Evolutionary conservation across 176 grass and related monocot species (phyloP).

Genomic region (Luzula sylvatica): DNA sequence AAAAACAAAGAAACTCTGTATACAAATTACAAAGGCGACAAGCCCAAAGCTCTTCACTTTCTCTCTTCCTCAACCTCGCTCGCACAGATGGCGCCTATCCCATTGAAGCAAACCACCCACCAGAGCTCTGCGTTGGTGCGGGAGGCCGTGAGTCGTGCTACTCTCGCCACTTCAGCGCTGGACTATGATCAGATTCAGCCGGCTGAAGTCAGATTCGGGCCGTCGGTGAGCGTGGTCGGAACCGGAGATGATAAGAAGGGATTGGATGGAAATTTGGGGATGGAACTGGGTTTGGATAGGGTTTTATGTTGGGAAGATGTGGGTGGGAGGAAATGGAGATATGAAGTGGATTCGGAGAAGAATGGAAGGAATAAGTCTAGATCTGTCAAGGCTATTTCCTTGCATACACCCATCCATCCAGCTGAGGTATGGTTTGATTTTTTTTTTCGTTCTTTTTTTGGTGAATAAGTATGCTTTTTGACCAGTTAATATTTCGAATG

Average conservation of each 20-base stretch:
- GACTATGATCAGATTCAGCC: conserved; percentile 40
- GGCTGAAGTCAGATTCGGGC: conserved; percentile 52
- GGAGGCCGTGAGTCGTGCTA: conserved; percentile 43
- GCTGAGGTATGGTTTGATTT: conserved; percentile 48
- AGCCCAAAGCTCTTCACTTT: conserved; percentile 3
- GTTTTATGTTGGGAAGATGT: conserved; percentile 90
- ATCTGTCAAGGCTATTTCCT: conserved; percentile 48
- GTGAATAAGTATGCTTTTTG: neutral
- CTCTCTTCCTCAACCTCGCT: neutral
- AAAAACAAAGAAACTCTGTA: neutral
- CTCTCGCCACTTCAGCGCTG: conserved; percentile 40
- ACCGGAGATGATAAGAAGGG: neutral
- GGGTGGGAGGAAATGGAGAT: conserved; percentile 83
- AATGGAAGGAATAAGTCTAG: conserved; percentile 5
- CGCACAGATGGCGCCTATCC: conserved; percentile 41
- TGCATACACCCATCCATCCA: conserved; percentile 64
- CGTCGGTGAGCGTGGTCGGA: conserved; percentile 16
- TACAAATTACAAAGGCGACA: conserved; percentile 8
- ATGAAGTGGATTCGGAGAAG: conserved; percentile 43
- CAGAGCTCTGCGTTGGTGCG: conserved; percentile 43
- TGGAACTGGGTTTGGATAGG: conserved; percentile 16
- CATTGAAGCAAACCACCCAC: conserved; percentile 61
- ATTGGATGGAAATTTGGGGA: neutral
- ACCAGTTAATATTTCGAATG: conserved; percentile 14
- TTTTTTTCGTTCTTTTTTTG: neutral